Conservation (phyloP, 176 grass and related monocot genomes). For the bread wheat (Triticum aestivum) region DNA sequence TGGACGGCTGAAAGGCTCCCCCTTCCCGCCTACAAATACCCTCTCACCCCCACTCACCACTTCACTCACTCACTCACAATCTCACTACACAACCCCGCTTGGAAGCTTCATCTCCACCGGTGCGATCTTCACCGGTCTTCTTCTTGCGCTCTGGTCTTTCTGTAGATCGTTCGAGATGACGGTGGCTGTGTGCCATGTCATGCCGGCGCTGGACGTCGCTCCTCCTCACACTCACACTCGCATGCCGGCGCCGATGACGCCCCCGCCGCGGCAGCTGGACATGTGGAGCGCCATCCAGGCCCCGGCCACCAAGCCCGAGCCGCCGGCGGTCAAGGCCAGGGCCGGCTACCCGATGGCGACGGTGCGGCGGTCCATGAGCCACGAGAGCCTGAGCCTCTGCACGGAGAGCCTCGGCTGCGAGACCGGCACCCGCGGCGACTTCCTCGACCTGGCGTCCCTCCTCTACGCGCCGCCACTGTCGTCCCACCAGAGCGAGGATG, state of each 20-base stretch:
- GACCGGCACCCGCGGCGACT: conserved; percentile 42
- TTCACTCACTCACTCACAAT: background rate
- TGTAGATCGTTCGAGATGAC: conserved; percentile 20
- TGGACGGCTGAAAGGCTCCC: background rate
- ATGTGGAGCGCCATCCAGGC: conserved; percentile 47
- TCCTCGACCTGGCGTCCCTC: background rate
- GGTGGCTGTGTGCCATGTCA: conserved; percentile 16
- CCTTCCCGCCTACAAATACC: conserved; percentile 19
- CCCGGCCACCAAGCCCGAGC: background rate
- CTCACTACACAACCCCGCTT: too few species aligned
- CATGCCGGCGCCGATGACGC: background rate
- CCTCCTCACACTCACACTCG: background rate
- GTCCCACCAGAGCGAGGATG: too few species aligned
- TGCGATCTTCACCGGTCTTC: background rate
- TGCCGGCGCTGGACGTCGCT: background rate
- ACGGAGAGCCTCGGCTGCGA: conserved; percentile 77
- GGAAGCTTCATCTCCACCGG: too few species aligned
- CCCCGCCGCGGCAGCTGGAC: conserved; percentile 16
- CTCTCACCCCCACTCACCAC: background rate
- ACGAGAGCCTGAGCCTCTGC: conserved; percentile 59
- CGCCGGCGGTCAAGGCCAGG: background rate
- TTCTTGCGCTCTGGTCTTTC: background rate
- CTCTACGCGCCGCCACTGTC: background rate
- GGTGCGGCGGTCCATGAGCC: conserved; percentile 44
- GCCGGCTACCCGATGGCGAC: conserved; percentile 34